Base-by-base conservation (phyloP, 495 filamentous ascomycete species). In the Cercophora newfieldiana region DNA sequence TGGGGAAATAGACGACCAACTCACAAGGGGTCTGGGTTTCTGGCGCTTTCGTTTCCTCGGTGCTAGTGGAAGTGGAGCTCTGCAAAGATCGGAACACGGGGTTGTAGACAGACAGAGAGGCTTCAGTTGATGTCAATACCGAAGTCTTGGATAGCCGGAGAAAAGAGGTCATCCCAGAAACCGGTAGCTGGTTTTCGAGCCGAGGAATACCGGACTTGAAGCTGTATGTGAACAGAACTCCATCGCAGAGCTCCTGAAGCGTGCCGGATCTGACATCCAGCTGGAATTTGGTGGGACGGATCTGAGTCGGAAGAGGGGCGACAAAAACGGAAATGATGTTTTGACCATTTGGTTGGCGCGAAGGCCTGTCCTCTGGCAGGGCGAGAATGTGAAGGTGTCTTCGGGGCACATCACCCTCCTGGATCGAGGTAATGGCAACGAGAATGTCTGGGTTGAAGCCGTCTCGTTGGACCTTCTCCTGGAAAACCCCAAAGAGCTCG, bases 41-140 rank as follows among this genome's bases (percentile, higher is more conserved):
- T 69, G 50, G 28, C 4, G 37, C 37, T 44, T 44, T 44, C 37
- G 37, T 44, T 2, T 63, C 62, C 0, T 65, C 69, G 5, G 68
- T 58, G 31, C 79, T 75, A 47, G 89, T 61, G 58, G 82, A 73
- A 18, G 80, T 73, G 16, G 79, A 76, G n/a, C 85, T 80, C 72
- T 90, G 85, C 14, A 89, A 77, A 3, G 89, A 90, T 25, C 85
- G 81, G 68, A 87, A 90, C 55, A 87, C 84, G 4, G 88, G 89
- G 70, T 89, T 89, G 69, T 88, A 90, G 19, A 91, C 73, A 14
- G 67, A 74, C 19, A 87, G 74, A n/a, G 76, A 78, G 37, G 68
- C 68, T 3, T 73, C 47, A 0, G 80, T 78, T 2, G 81, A 75
- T 18, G 80, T 73, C 28, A 86, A 75, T 6, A 85, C 72, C 3